Percentiles rank a stretch among this genome's conserved stretches.
Evolutionary conservation across 257 asterid genomes (phyloP).

Genomic region (Cinchona pubescens): DNA sequence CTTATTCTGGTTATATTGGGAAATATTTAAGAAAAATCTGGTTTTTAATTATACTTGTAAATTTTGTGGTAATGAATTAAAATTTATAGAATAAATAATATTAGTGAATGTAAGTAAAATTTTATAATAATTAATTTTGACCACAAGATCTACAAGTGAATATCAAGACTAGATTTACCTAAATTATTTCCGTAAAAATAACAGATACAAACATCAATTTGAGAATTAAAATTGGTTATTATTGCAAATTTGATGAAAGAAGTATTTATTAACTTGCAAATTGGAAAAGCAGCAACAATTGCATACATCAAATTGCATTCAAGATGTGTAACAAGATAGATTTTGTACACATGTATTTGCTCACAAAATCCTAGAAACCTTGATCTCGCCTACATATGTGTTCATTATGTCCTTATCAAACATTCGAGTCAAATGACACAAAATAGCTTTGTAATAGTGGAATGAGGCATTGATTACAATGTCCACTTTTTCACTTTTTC

Average conservation of each 20-base stretch:
- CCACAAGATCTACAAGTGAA: no score
- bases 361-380: background rate
- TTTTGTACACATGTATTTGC: background rate
- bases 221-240: background rate
- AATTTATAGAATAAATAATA: no score
- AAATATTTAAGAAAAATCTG: no score
- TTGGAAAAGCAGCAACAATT: background rate
- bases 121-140: no score
- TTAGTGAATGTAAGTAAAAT: no score
- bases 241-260: background rate
- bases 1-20: background rate
- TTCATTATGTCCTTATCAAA: constrained; percentile 42
- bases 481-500: constrained; percentile 22
- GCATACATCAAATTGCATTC: background rate
- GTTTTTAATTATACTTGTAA: no score
- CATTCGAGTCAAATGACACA: constrained; percentile 44
- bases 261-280: background rate
- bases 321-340: background rate
- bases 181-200: no score
- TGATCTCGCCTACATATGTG: constrained; percentile 2
- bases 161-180: no score
- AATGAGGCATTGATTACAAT: constrained; percentile 37
- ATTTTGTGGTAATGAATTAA: no score
- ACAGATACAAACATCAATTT: background rate
- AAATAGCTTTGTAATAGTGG: constrained; percentile 40